These are phyloP conservation scores for Umbellularia californica DNA, from an alignment of 164 flowering plant genomes.

Conservation along the genomic window DNA sequence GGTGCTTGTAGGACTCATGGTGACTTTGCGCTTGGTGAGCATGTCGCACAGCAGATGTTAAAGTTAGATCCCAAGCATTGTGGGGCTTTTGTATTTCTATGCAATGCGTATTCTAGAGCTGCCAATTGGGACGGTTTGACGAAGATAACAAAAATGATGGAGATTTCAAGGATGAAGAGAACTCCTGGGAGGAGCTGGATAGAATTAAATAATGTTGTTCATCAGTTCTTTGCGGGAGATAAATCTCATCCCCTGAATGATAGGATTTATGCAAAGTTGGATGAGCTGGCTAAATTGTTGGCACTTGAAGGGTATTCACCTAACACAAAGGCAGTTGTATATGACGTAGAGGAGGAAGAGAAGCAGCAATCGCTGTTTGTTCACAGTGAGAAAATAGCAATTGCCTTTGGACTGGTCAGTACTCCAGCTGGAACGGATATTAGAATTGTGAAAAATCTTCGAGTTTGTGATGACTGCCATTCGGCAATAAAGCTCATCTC, in stretches of 20 bases:
- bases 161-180: conserved; percentile 27
- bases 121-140: conserved; percentile 30
- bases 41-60: conserved; percentile 31
- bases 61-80: conserved; percentile 39
- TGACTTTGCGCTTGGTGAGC: conserved; percentile 30
- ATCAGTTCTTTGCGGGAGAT: conserved; percentile 39
- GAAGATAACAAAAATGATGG: conserved; percentile 31
- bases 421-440: conserved; percentile 12
- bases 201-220: conserved; percentile 32
- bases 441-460: conserved; percentile 10
- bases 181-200: conserved; percentile 39
- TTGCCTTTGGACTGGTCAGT: conserved; percentile 35
- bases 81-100: conserved; percentile 39
- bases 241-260: conserved; percentile 25
- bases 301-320: conserved; percentile 30
- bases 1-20: conserved; percentile 20
- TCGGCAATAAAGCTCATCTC: conserved; percentile 6
- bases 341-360: conserved; percentile 34
- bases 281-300: conserved; percentile 25
- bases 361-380: conserved; percentile 26
- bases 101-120: conserved; percentile 33
- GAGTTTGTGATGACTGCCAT: conserved; percentile 13
- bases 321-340: conserved; percentile 17
- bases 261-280: conserved; percentile 29
- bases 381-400: conserved; percentile 40